Evolutionary conservation across 2,329 filamentous ascomycete species (phyloP), one percentile per base, ranked within the genome.

Genomic region (Colletotrichum orchidophilum): DNA sequence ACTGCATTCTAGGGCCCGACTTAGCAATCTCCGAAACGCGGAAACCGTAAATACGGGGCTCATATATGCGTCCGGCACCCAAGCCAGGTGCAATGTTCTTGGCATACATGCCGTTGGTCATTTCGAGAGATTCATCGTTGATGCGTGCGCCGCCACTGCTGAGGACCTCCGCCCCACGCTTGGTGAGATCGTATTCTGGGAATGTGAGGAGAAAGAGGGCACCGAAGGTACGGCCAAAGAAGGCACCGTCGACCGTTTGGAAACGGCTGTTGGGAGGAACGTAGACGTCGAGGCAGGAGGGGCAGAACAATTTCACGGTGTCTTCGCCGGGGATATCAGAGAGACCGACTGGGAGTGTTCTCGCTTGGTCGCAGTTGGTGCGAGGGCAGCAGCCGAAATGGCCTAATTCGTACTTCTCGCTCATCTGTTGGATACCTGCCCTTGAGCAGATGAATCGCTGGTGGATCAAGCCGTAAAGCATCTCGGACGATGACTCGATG

Each of bases 171-270:
- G 86, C 84, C 67, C 91, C 91, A 76, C 91, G 90, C 77, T 93
- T 92, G 35, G 91, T 92, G 71, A 98, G 90, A 76, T 98, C 95
- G 78, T 98, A 93, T 79, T 99, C 96, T 42, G 96, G 96, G 82
- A 98, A 99, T 49, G 96, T 99, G 86, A 99, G 96, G 80, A 99
- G 94, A 85, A 99, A 99, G 71, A 99, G 90, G 55, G 95, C 95
- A 73, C 95, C 95, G 81, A 99, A 99, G 0, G 96, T 99, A 64
- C 96, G 96, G 58, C 96, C 96, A 79, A 99, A 99, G 85, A 98
- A 99, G 57, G 96, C 96, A 63, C 96, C 96, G 76, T 99, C 96
- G 39, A 99, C 96, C 3, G 94, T 96, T 82, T 98, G 96, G 80
- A 98, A 99, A 24, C 96, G 91, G 78, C 94, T 97, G 85, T 98